These are phyloP conservation scores for Candida glucosophila DNA, from an alignment of 1,139 yeast species.

Conservation along the genomic window DNA sequence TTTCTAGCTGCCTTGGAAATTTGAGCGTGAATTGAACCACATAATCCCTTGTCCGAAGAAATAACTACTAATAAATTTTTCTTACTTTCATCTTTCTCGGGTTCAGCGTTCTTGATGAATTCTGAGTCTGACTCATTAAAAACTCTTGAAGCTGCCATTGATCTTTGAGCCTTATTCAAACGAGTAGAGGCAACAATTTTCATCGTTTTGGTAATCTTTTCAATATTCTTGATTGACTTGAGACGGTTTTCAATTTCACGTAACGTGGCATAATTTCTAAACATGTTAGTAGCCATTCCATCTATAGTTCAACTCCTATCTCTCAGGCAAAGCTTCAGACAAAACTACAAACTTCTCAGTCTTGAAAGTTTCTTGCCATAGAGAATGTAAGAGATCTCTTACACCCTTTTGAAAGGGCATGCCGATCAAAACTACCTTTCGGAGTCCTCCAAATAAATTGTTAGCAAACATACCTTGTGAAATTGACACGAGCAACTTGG, in stretches of 20 bases:
- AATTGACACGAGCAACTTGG: too few relatives aligned
- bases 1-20: slow-evolving; percentile 80
- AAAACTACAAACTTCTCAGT: too few relatives aligned
- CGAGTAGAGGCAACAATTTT: slow-evolving; percentile 98
- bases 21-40: slow-evolving; percentile 97
- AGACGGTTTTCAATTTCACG: slow-evolving; percentile 98
- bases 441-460: too few relatives aligned
- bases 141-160: slow-evolving; percentile 82
- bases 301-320: too few relatives aligned
- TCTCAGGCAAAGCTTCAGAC: too few relatives aligned
- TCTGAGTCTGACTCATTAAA: slow-evolving; percentile 76
- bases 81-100: slow-evolving; percentile 35
- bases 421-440: too few relatives aligned
- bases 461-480: too few relatives aligned
- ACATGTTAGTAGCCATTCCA: slow-evolving; percentile 4
- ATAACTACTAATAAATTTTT: slow-evolving; percentile 72
- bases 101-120: slow-evolving; percentile 77
- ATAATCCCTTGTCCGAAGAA: slow-evolving; percentile 95
- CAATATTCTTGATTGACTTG: slow-evolving; percentile 96
- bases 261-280: slow-evolving; percentile 91
- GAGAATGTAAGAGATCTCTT: too few relatives aligned
- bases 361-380: too few relatives aligned
- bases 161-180: slow-evolving; percentile 91
- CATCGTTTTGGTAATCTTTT: slow-evolving; percentile 99
- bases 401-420: too few relatives aligned